These are phyloP conservation scores for Neonectria coccinea DNA, from an alignment of 2,329 filamentous ascomycete genomes.

Conservation along the genomic window DNA sequence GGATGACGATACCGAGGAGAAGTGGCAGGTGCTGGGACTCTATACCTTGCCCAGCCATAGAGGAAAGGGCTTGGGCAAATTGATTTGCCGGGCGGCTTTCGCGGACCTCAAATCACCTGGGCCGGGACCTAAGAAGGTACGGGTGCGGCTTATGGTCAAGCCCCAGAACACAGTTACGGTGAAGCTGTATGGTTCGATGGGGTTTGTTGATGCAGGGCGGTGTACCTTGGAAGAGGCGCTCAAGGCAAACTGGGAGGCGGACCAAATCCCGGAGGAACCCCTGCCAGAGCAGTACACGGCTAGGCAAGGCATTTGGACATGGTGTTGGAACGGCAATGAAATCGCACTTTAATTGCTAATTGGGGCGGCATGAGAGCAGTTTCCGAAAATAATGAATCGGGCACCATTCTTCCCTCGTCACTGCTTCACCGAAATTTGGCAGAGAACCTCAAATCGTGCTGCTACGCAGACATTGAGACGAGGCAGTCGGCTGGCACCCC, in stretches of 20 bases:
- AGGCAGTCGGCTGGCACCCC: no score
- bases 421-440: no score
- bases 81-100: slow-evolving; percentile 6
- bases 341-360: not conserved
- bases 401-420: no score
- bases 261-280: not conserved
- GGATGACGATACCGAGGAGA: slow-evolving; percentile 16
- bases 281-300: not conserved
- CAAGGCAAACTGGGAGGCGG: slow-evolving; percentile 13
- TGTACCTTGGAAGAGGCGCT: slow-evolving; percentile 21
- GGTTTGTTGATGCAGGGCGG: slow-evolving; percentile 7
- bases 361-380: no score
- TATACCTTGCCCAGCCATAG: slow-evolving; percentile 12
- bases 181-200: slow-evolving; percentile 4
- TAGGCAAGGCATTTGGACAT: not conserved
- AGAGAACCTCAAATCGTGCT: no score
- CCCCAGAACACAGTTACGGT: slow-evolving; percentile 7
- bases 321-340: not conserved
- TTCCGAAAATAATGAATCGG: no score
- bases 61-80: not conserved
- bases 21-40: slow-evolving; percentile 20
- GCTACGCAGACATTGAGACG: no score
- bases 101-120: not conserved
- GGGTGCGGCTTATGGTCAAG: slow-evolving; percentile 24
- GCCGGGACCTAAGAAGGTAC: not conserved